phyloP scores from a whole-genome alignment of 2,329 filamentous ascomycete genomes.

The Alternaria metachromatica region DNA sequence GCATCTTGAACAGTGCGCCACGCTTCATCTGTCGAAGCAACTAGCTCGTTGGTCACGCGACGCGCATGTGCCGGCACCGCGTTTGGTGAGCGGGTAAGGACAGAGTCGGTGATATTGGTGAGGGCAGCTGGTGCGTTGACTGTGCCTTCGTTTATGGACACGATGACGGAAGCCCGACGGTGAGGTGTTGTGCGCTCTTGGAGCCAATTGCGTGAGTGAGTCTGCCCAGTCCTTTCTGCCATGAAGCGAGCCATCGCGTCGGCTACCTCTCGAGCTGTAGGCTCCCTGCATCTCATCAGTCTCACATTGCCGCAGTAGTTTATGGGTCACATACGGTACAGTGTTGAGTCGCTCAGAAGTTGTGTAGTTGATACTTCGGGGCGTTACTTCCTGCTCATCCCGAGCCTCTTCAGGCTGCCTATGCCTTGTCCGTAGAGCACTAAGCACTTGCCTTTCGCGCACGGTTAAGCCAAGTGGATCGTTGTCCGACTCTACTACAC shows the following conservation, averaged over 20 bases:
- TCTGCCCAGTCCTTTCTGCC: constrained; percentile 21
- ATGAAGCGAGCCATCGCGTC: constrained; percentile 33
- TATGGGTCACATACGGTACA: constrained; percentile 30
- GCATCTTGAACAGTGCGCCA: constrained; percentile 59
- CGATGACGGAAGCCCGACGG: constrained; percentile 50
- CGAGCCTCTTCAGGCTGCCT: constrained; percentile 53
- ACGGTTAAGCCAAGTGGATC: constrained; percentile 56
- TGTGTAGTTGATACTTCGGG: constrained; percentile 54
- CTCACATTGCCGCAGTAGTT: constrained; percentile 8
- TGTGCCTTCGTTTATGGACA: constrained; percentile 42
- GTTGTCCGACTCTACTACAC: constrained; percentile 50
- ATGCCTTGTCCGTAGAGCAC: constrained; percentile 51
- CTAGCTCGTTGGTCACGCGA: constrained; percentile 37
- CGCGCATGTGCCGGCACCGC: constrained; percentile 41
- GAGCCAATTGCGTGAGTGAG: constrained; percentile 24
- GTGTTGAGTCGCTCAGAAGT: constrained; percentile 28
- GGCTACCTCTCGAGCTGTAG: constrained; percentile 28
- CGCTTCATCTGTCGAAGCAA: constrained; percentile 49
- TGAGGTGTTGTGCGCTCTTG: constrained; percentile 40
- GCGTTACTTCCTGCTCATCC: constrained; percentile 40
- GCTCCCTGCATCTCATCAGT: constrained; percentile 13
- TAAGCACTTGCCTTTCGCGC: constrained; percentile 55
- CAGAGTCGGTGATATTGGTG: constrained; percentile 38
- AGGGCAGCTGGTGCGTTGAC: constrained; percentile 27
- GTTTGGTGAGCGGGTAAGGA: constrained; percentile 40